Base-by-base conservation (phyloP, 2,329 filamentous ascomycete species). In the Piedraia hortae region DNA sequence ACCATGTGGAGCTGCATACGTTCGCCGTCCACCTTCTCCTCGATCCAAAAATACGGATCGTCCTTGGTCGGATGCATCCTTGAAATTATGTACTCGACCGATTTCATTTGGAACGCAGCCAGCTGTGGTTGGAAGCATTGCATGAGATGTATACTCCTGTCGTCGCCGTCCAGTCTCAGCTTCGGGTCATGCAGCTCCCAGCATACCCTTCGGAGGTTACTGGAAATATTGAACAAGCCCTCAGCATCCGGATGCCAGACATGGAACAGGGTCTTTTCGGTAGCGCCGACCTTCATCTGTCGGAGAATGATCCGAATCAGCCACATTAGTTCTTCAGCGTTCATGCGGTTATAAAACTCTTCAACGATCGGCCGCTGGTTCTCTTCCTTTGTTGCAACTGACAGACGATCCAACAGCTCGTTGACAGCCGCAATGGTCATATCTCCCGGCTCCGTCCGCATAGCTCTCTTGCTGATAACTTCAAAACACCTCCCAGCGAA, bases 1-100 rank as follows among this genome's bases (percentile, higher is more conserved):
- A 62, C 46, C 71, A 93, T 80, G 43, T 97, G 85, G 41, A 97
- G 57, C 43, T 97, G 85, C 69, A 97, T 91, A 12, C 85, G 63
- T 46, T 97, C 85, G 1, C 85, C 85, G 34, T 97, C 85, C 5
- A 97, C 53, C 45, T 97, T 97, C 47, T 97, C 85, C 43, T 97
- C 85, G 21, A 93, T 85, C 78, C 80, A 93, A 38, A 88, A 97
- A 5, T 71, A 63, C 0, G 58, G 53, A 23, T 88, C 67, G 0
- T 74, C 65, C 12, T 68, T 59, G 0, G 62, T 68, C 0, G 59
- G 54, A 2, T 62, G 59, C 45, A 69, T 61, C 19, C 50, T 65
- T 10, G 62, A 53, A 2, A 88, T 63, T 60, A 88, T 75, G 38
- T 66, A 72, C 24, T 77, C 61, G 33, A 90, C 75, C 0, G 67